Evolutionary conservation across 148 eudicot species (phyloP).

Genomic region (Rhododendron henanense): DNA sequence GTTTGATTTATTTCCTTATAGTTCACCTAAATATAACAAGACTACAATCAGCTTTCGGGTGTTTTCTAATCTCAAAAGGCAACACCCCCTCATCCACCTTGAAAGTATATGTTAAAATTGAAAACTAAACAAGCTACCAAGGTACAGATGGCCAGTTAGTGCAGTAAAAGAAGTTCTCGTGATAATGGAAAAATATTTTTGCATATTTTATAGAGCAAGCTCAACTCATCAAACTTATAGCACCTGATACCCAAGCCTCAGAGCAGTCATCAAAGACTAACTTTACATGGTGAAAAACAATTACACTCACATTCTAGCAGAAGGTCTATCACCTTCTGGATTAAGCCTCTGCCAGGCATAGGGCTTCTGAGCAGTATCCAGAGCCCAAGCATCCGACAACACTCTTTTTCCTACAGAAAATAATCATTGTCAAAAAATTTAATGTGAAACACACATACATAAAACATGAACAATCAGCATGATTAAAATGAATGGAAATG

Average conservation of each 20-base stretch:
- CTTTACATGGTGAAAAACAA: conserved; percentile 8
- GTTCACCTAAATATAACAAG: not conserved
- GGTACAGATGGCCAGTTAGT: not conserved
- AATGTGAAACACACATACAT: not conserved
- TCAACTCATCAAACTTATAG: not conserved
- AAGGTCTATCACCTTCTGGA: conserved; percentile 96
- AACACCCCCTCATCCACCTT: not conserved
- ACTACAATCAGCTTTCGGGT: not conserved
- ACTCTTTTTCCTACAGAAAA: conserved; percentile 74
- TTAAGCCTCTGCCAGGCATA: conserved; percentile 86
- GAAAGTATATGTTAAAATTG: not conserved
- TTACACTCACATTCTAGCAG: conserved; percentile 94
- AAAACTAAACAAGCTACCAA: not conserved
- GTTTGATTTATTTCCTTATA: not conserved
- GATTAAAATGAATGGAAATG: not conserved
- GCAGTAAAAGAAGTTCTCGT: not conserved
- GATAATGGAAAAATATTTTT: not conserved
- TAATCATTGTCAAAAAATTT: not conserved
- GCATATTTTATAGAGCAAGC: not conserved
- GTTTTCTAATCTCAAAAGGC: not conserved
- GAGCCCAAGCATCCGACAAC: conserved; percentile 89
- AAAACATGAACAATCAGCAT: not conserved
- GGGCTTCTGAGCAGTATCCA: conserved; percentile 97
- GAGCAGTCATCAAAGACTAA: conserved; percentile 1
- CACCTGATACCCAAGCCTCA: conserved; percentile 7